A percentile compares a stretch with the other conserved stretches of the same genome.
These are phyloP conservation scores for Protomyces macrosporus DNA, from an alignment of 1,139 yeast species.

Conservation along the genomic window DNA sequence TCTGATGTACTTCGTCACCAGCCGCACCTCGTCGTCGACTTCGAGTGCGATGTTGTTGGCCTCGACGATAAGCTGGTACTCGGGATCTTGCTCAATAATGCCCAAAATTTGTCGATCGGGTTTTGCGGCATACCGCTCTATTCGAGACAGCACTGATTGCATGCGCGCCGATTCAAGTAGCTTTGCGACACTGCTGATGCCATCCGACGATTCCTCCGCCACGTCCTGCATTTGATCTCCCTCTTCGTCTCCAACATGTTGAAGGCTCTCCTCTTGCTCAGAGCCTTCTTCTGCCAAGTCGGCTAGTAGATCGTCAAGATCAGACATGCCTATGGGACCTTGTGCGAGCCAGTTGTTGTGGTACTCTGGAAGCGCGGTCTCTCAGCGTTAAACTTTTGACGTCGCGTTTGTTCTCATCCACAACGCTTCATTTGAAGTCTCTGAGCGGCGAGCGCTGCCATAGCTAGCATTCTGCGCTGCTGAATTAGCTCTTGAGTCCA, in stretches of 20 bases:
- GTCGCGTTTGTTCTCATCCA: no score
- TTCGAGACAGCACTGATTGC: slow-evolving; percentile 28
- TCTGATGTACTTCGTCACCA: slow-evolving; percentile 49
- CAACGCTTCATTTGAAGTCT: no score
- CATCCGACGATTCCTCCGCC: slow-evolving; percentile 9
- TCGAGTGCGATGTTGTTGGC: slow-evolving; percentile 56
- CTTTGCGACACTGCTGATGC: slow-evolving; percentile 33
- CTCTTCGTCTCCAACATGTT: background rate
- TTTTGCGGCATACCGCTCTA: slow-evolving; percentile 31
- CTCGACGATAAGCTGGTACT: slow-evolving; percentile 49
- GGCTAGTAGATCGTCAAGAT: slow-evolving; percentile 42
- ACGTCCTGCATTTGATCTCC: slow-evolving; percentile 9
- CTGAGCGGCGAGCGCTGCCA: no score
- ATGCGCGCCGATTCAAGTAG: slow-evolving; percentile 34
- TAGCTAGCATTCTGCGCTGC: no score
- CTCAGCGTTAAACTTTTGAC: no score
- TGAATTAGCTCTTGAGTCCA: no score
- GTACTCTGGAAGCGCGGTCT: no score
- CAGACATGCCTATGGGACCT: slow-evolving; percentile 34
- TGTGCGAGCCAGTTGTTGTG: no score
- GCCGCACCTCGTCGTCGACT: slow-evolving; percentile 52
- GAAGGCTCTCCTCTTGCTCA: slow-evolving; percentile 11
- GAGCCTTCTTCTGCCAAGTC: slow-evolving; percentile 35
- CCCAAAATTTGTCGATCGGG: slow-evolving; percentile 28
- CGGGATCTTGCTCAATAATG: slow-evolving; percentile 43